Base-by-base conservation (phyloP, 352 stramenopile genomes). In the Pythium phragmitis region DNA sequence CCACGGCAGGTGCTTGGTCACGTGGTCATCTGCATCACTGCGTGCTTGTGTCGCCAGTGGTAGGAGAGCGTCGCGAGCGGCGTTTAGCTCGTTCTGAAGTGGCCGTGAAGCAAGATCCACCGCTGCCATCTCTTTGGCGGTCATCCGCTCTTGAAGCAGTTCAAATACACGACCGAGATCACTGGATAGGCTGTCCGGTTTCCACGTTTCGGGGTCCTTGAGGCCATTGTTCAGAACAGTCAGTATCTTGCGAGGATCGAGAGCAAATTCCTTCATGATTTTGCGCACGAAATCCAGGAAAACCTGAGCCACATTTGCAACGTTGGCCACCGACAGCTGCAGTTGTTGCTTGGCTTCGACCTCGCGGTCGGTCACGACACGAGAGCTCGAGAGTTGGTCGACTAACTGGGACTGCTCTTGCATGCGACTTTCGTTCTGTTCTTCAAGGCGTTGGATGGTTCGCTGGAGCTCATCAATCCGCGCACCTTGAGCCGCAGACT, bases 1-100 rank as follows among this genome's bases (percentile, higher is more conserved):
- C 83, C 80, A 90, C 1, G 80, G 79, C n/a, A 89, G 60, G 63
- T 87, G 75, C 5, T 63, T 66, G 21, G 75, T 67, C 26, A 85
- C 67, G 8, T 67, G 68, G 36, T 73, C 69, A 7, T 72, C 57
- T 39, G 39, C 43, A 12, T 60, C 53, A 47, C 57, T 42, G 30
- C 16, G 46, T 16, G 30, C 37, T 9, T 67, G 48, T 28, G 62
- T 60, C 59, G 74, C 19, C 70, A 57, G 46, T 3, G 55, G 21
- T 17, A 74, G 43, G 2, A 89, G 51, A 5, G 73, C 67, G 9
- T 77, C 77, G 30, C 85, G 81, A 34, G 77, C 80, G 43, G 75
- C 66, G 19, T 82, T 70, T 11, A 89, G 55, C 45, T 91, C 80
- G 2, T 67, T 70, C 47, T 76, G 17, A 7, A 87, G 48, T 17